Evolutionary conservation across 306 rosid genomes (phyloP), one percentile per base, ranked within the genome.

Genomic region (Leucaena leucocephala): DNA sequence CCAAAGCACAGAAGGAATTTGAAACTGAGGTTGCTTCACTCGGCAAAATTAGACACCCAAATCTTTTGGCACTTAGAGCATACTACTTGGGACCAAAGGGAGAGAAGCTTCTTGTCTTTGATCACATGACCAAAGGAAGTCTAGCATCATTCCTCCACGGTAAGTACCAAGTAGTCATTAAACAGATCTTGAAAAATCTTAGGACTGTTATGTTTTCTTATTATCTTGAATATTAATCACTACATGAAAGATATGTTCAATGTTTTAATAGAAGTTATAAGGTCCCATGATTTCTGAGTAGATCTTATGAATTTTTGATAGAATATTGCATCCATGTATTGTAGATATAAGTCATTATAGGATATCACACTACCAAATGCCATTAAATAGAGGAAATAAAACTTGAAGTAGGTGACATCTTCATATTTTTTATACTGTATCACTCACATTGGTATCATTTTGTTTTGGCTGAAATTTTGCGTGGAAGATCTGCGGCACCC

Each of bases 81-180:
- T 93, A 93, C 75, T 93, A 93, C 84, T 76, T 91, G 70, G 92
- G 92, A 27, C 92, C 92, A 38, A 89, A 89, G 55, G 92, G 92
- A 86, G 92, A 89, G 83, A 89, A 93, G 90, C 98, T 93, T 68
- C 98, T 93, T 43, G 73, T 68, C 55, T 68, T 68, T 68, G 73
- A 68, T 68, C 22, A 21, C 39, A 68, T 68, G 73, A 76, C 92
- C n/a, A 88, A 85, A 76, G 98, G 98, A 50, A 93, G 95, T 76
- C 90, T 93, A 22, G 91, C 98, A 69, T 90, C 97, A 17, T 93
- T 91, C 84, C 97, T 93, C 69, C 98, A 93, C 62, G 98, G 98
- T 93, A 86, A 88, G 89, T 44, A 43, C 38, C 11, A 85, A 86
- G 89, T 19, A 40, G 14, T 4, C 15, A 8, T 8, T 19, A 55